These are phyloP conservation scores for Candida pseudoglaebosa DNA, from an alignment of 805 yeast species.

Conservation along the genomic window DNA sequence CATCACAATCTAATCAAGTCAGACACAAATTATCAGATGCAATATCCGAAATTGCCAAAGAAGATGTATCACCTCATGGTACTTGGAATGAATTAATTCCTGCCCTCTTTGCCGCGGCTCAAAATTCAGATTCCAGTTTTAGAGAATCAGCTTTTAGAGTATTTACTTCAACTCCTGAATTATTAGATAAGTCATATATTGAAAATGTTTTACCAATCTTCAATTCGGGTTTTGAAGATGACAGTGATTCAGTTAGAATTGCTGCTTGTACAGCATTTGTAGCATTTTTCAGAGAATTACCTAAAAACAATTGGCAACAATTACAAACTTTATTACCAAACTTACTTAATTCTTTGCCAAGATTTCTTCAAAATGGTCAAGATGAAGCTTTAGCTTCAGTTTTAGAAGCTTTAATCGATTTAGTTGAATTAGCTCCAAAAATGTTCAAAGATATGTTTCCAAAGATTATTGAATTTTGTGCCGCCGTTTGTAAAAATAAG, in stretches of 20 bases:
- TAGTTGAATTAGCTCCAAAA: conserved; percentile 91
- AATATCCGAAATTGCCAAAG: conserved; percentile 83
- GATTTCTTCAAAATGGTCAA: conserved; percentile 73
- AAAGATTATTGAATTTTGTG: conserved; percentile 79
- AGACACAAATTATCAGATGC: conserved; percentile 94
- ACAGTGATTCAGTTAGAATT: conserved; percentile 77
- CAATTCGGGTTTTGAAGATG: conserved; percentile 76
- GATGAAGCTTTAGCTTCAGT: conserved; percentile 81
- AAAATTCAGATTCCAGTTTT: conserved; percentile 53
- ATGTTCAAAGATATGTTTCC: conserved; percentile 89
- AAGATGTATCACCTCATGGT: conserved; percentile 48
- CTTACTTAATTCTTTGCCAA: conserved; percentile 81
- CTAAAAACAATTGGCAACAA: conserved; percentile 72
- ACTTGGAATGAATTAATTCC: conserved; percentile 80
- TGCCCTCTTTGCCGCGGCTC: conserved; percentile 65
- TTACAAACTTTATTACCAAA: conserved; percentile 79
- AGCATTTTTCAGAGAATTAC: conserved; percentile 77
- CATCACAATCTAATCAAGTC: conserved; percentile 66
- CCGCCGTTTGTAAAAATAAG: conserved; percentile 75
- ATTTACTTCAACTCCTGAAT: conserved; percentile 76
- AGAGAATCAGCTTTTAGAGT: conserved; percentile 92
- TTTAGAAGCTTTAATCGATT: conserved; percentile 83
- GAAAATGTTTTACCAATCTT: conserved; percentile 63
- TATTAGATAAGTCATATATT: conserved; percentile 59
- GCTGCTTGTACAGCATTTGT: conserved; percentile 92